Percentiles rank a stretch among this genome's conserved stretches.
phyloP scores from a whole-genome alignment of 2,329 filamentous ascomycete genomes.

The Ophiostoma pallidulum region DNA sequence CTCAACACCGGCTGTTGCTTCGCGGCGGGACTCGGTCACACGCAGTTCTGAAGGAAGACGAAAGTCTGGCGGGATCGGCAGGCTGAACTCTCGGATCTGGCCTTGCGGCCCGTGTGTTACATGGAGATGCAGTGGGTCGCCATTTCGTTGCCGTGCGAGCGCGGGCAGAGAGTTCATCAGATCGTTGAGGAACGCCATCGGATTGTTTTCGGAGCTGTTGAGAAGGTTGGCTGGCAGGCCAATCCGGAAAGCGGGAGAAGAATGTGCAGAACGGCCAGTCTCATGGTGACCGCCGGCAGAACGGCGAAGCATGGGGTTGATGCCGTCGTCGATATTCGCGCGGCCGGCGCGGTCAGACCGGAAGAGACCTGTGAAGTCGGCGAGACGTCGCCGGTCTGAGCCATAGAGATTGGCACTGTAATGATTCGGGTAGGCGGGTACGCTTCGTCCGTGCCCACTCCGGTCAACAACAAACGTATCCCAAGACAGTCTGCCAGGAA shows the following conservation, averaged over 20 bases:
- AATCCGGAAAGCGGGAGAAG: slow-evolving; percentile 40
- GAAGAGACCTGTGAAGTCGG: slow-evolving; percentile 43
- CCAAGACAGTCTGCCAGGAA: slow-evolving; percentile 43
- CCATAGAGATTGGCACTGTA: slow-evolving; percentile 29
- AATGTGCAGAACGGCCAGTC: slow-evolving; percentile 30
- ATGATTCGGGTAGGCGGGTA: slow-evolving; percentile 25
- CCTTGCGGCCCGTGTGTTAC: slow-evolving; percentile 41
- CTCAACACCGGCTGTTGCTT: slow-evolving; percentile 42
- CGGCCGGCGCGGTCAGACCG: slow-evolving; percentile 43
- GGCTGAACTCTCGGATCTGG: slow-evolving; percentile 43
- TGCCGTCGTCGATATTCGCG: slow-evolving; percentile 63
- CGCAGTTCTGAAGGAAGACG: slow-evolving; percentile 2
- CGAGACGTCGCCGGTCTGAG: too few species aligned
- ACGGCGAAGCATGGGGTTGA: slow-evolving; percentile 77
- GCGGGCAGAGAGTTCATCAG: slow-evolving; percentile 40
- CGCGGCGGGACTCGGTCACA: slow-evolving; percentile 35
- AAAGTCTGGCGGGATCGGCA: slow-evolving; percentile 25
- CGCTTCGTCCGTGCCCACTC: slow-evolving; percentile 34
- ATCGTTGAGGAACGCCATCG: slow-evolving; percentile 38
- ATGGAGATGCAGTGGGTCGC: slow-evolving; percentile 50
- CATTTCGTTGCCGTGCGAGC: slow-evolving; percentile 28
- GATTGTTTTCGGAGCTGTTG: slow-evolving; percentile 36
- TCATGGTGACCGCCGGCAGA: slow-evolving; percentile 35
- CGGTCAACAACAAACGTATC: slow-evolving; percentile 44
- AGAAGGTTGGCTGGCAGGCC: slow-evolving; percentile 39